Evolutionary conservation across 345 rosid species (phyloP), one percentile per base, ranked within the genome.

Genomic region (Salix suchowensis): DNA sequence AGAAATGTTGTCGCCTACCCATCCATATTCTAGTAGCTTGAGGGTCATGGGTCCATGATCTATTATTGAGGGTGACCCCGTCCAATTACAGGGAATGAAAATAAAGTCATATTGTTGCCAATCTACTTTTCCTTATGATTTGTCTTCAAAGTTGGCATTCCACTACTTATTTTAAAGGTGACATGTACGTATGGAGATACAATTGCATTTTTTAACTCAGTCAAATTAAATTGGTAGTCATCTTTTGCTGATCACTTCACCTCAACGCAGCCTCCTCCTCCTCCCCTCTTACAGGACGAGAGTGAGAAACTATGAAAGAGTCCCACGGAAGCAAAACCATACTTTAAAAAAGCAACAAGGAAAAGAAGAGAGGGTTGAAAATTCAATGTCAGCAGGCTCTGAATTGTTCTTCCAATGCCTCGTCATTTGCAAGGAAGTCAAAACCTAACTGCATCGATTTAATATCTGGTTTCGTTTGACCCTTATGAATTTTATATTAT

Each of bases 361-460:
- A 71, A 12, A 19, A 61, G 6, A 71, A 58, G 69, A 28, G 66
- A 30, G 32, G 60, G 39, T n/a, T 58, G 64, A 58, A 55, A 61
- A 58, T 6, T 68, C 70, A 65, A 54, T 50, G 64, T 30, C 5
- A 50, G 54, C 67, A 72, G 77, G 74, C 76, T 77, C 60, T 80
- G 86, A 82, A 76, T 66, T 60, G 61, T 80, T 84, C 84, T 12
- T 34, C 37, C 6, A 34, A 34, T 34, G 37, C 37, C 37, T 34
- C 37, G 37, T 72, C 76, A 64, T 66, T 8, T 70, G 30, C 34
- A 34, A 40, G 76, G 15, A 7, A 61, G 73, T 69, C 73, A 79
- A 73, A 72, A 36, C 34, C 74, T 37, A 42, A 50, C 64, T 4
- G 4, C 28, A 23, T 58, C 15, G 5, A 46, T 46, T 12, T 1